Evolutionary conservation across 768 basidiomycete genomes (phyloP).

Genomic region (Lactarius pseudohatsudake): DNA sequence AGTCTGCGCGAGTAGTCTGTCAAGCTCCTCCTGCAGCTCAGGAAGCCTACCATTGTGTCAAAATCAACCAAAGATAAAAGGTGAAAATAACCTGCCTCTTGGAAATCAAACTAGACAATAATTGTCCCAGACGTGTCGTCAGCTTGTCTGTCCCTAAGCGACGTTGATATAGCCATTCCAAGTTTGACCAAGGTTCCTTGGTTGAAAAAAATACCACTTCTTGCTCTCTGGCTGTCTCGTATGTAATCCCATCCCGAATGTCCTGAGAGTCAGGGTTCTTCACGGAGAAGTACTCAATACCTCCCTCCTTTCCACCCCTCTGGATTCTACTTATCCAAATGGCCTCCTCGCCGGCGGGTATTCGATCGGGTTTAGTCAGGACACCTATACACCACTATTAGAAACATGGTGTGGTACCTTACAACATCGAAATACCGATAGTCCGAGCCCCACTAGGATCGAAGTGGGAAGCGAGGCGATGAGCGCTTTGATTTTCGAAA

Average conservation of each 20-base stretch:
- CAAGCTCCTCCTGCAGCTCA: conserved; percentile 58
- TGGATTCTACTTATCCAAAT: conserved; percentile 5
- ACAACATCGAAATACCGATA: conserved; percentile 49
- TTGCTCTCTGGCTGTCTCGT: conserved; percentile 55
- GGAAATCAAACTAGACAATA: conserved; percentile 59
- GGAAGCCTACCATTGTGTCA: conserved; percentile 50
- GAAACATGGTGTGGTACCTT: no score
- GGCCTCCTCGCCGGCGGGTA: conserved; percentile 16
- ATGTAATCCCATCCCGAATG: conserved; percentile 42
- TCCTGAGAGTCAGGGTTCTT: conserved; percentile 50
- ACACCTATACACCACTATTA: conserved; percentile 15
- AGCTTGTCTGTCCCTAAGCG: conserved; percentile 59
- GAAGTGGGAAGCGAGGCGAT: conserved; percentile 54
- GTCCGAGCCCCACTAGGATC: conserved; percentile 67
- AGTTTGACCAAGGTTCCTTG: conserved; percentile 52
- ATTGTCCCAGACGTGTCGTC: conserved; percentile 54
- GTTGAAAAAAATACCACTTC: conserved; percentile 39
- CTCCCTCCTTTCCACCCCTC: background rate
- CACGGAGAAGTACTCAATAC: conserved; percentile 46
- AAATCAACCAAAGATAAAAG: background rate
- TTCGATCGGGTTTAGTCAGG: conserved; percentile 26
- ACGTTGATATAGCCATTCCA: conserved; percentile 51
- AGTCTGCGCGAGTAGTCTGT: conserved; percentile 44
- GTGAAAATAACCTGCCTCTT: conserved; percentile 49
- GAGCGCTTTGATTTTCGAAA: conserved; percentile 77